phyloP scores from a whole-genome alignment of 805 yeast species.

The Hanseniaspora taiwanica region DNA sequence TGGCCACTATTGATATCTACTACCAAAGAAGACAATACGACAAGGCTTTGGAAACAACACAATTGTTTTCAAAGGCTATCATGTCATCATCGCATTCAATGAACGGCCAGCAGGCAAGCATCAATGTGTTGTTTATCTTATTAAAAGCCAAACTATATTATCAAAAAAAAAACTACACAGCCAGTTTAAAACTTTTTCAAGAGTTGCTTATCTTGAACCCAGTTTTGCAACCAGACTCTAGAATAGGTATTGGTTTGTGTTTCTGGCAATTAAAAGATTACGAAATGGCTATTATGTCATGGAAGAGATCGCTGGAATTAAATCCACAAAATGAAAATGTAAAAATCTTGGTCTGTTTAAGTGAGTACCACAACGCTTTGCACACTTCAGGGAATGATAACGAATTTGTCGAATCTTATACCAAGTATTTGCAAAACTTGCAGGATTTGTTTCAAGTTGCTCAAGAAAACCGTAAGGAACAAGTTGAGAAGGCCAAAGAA shows the following conservation, averaged over 20 bases:
- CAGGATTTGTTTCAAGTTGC: slow-evolving; percentile 14
- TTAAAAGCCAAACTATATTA: slow-evolving; percentile 77
- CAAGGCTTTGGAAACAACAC: slow-evolving; percentile 58
- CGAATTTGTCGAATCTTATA: slow-evolving; percentile 48
- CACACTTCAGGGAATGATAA: slow-evolving; percentile 34
- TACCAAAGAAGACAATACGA: slow-evolving; percentile 51
- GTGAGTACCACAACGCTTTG: slow-evolving; percentile 50
- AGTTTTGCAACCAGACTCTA: slow-evolving; percentile 71
- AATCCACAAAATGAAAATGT: slow-evolving; percentile 50
- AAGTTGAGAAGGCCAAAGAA: slow-evolving; percentile 19
- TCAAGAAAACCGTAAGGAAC: slow-evolving; percentile 2
- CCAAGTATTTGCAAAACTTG: slow-evolving; percentile 39
- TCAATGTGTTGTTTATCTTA: slow-evolving; percentile 61
- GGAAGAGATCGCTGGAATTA: slow-evolving; percentile 67
- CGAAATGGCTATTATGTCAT: slow-evolving; percentile 62
- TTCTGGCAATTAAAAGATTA: slow-evolving; percentile 79
- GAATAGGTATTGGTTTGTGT: slow-evolving; percentile 90
- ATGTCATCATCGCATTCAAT: slow-evolving; percentile 15
- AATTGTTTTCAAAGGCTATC: slow-evolving; percentile 36
- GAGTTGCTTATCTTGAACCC: slow-evolving; percentile 69
- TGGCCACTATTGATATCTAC: slow-evolving; percentile 57
- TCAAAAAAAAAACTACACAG: slow-evolving; percentile 55
- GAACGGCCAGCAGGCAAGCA: slow-evolving; percentile 32
- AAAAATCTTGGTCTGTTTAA: slow-evolving; percentile 50
- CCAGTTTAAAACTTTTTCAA: slow-evolving; percentile 74